Percentiles rank a stretch among this genome's conserved stretches.
These are phyloP conservation scores for Coelastrella sp. DNA, from an alignment of 139 green algal genomes.

Conservation along the genomic window DNA sequence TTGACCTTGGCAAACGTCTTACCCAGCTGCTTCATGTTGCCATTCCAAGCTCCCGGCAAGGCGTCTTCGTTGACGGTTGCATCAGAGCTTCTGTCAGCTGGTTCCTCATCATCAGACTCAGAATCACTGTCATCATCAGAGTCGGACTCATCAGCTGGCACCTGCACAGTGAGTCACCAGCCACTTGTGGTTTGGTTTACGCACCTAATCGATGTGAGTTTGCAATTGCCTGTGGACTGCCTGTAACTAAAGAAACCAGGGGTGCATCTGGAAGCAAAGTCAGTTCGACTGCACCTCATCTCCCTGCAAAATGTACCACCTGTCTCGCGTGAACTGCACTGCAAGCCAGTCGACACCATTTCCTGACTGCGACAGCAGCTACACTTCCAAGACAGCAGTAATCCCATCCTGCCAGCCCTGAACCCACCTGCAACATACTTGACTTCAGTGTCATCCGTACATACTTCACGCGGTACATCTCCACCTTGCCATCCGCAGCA, in stretches of 20 bases:
- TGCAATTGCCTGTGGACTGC: too few species aligned
- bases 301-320: too few species aligned
- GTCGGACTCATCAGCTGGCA: neutral
- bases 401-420: neutral
- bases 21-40: neutral
- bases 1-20: conserved; percentile 18
- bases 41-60: conserved; percentile 2
- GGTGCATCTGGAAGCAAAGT: too few species aligned
- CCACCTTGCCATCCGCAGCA: conserved; percentile 20
- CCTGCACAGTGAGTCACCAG: neutral
- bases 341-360: too few species aligned
- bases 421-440: neutral
- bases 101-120: neutral
- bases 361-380: neutral
- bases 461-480: conserved; percentile 31
- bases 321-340: too few species aligned
- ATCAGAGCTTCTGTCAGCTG: too few species aligned
- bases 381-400: neutral
- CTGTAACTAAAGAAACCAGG: too few species aligned
- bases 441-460: neutral
- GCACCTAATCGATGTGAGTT: too few species aligned
- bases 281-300: too few species aligned
- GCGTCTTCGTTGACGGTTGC: neutral
- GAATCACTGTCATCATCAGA: neutral
- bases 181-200: too few species aligned